phyloP scores from a whole-genome alignment of 140 eudicot genomes.

The Ambrosia hybrid region DNA sequence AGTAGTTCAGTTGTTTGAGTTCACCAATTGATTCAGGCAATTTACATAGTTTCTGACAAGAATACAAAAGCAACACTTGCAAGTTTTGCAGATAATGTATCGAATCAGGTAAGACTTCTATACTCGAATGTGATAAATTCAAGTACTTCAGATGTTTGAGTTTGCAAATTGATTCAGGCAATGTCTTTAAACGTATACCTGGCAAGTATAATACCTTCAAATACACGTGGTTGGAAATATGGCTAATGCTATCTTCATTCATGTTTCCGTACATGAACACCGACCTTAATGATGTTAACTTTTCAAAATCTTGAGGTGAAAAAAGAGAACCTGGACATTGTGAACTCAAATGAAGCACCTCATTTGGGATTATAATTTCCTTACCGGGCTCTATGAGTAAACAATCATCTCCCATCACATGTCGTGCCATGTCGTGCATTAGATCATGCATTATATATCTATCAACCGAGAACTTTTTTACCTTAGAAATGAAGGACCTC shows the following conservation, averaged over 20 bases:
- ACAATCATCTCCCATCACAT: slow-evolving; percentile 13
- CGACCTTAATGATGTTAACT: background rate
- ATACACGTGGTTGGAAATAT: slow-evolving; percentile 3
- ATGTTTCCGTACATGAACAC: background rate
- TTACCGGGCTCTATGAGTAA: slow-evolving; percentile 4
- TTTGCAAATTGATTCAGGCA: slow-evolving; percentile 15
- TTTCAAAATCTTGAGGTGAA: background rate
- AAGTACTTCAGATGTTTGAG: slow-evolving; percentile 8
- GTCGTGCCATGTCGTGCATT: slow-evolving; percentile 8
- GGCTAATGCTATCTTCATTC: slow-evolving; percentile 14
- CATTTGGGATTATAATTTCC: slow-evolving; percentile 5
- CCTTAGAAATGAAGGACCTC: slow-evolving; percentile 8
- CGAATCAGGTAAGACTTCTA: background rate
- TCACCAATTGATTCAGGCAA: slow-evolving; percentile 12
- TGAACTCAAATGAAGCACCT: slow-evolving; percentile 8
- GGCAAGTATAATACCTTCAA: slow-evolving; percentile 1
- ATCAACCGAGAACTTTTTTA: background rate
- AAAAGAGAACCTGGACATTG: background rate
- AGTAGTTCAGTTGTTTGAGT: background rate
- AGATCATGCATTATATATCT: slow-evolving; percentile 13
- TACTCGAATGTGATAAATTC: slow-evolving; percentile 8
- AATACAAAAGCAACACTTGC: slow-evolving; percentile 11
- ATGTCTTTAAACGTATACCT: background rate
- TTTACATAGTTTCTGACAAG: background rate
- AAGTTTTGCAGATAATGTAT: slow-evolving; percentile 15